These are phyloP conservation scores for Simplicillium sp. DNA, from an alignment of 2,329 filamentous ascomycete species.

Conservation along the genomic window DNA sequence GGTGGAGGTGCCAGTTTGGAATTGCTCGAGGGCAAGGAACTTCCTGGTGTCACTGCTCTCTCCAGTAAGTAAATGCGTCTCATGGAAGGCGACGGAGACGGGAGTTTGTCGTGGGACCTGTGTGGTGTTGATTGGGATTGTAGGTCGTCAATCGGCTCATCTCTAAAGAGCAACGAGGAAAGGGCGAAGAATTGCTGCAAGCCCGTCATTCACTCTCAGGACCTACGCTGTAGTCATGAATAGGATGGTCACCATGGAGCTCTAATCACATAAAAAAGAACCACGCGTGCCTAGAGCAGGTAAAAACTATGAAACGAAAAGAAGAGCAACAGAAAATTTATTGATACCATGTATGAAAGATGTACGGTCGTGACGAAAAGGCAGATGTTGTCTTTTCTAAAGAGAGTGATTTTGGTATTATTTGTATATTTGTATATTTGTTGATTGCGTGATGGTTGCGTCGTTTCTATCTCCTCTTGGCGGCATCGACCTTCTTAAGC, in stretches of 20 bases:
- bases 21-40: slow-evolving; percentile 93
- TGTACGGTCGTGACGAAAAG: background rate
- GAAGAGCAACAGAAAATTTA: background rate
- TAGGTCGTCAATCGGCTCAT: background rate
- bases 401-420: background rate
- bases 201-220: background rate
- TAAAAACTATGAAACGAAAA: background rate
- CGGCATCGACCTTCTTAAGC: slow-evolving; percentile 82
- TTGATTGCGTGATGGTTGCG: background rate
- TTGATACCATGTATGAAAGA: background rate
- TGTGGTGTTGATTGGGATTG: background rate
- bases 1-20: slow-evolving; percentile 93
- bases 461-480: slow-evolving; percentile 46
- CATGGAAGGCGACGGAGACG: too few species aligned
- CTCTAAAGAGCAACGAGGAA: background rate
- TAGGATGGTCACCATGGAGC: too few species aligned
- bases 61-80: slow-evolving; percentile 55
- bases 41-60: slow-evolving; percentile 87
- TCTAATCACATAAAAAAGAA: too few species aligned
- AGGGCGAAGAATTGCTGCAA: background rate
- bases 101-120: too few species aligned
- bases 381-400: background rate
- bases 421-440: background rate
- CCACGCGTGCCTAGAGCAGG: background rate
- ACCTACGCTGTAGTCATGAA: background rate